Evolutionary conservation across 306 rosid genomes (phyloP).

Genomic region (Vigna radiata): DNA sequence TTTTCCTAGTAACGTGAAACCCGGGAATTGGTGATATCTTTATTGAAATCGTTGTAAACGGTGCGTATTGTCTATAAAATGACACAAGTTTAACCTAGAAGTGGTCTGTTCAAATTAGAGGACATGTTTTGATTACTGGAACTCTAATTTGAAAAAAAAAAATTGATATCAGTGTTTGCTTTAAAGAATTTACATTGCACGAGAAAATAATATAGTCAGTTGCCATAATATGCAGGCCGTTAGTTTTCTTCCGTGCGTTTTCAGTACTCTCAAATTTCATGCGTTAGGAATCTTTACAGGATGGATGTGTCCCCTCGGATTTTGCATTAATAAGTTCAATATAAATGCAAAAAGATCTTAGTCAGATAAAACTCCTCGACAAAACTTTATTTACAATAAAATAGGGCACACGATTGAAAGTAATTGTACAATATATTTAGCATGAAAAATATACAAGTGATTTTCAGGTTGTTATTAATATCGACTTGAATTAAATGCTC

Average conservation of each 20-base stretch:
- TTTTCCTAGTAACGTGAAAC: neutral
- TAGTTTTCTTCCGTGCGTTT: neutral
- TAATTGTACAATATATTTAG: slow-evolving; percentile 36
- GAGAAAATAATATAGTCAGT: neutral
- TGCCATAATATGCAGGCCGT: too few relatives aligned
- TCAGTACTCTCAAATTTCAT: neutral
- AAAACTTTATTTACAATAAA: slow-evolving; percentile 17
- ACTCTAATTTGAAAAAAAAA: neutral
- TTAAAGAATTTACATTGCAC: neutral
- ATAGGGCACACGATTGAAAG: neutral
- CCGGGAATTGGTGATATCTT: neutral
- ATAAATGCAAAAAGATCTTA: neutral
- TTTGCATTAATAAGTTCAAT: neutral
- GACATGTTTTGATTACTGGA: neutral
- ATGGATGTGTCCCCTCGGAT: too few relatives aligned
- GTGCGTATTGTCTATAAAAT: neutral
- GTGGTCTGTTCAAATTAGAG: slow-evolving; percentile 15
- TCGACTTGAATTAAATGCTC: slow-evolving; percentile 35
- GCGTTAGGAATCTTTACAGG: too few relatives aligned
- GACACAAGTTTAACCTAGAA: neutral
- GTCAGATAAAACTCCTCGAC: neutral
- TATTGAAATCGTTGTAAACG: neutral
- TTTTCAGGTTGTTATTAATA: slow-evolving; percentile 40
- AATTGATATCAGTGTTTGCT: neutral
- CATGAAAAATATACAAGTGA: slow-evolving; percentile 50